Conservation (phyloP, 495 filamentous ascomycete genomes). For the Oidiodendron maius region DNA sequence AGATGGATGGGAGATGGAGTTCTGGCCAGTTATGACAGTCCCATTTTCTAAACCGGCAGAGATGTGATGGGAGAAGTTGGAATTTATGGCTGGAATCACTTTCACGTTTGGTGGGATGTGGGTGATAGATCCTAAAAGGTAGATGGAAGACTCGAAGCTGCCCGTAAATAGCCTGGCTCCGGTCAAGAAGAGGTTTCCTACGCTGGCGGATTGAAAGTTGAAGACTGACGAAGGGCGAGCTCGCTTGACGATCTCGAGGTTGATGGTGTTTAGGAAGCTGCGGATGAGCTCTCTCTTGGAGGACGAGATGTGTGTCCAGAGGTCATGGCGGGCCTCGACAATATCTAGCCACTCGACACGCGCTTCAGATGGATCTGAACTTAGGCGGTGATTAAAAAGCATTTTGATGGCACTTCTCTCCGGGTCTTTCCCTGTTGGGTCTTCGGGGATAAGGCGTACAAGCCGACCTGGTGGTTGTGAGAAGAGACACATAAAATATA, state of each 20-base stretch:
- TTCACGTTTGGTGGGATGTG: conserved; percentile 66
- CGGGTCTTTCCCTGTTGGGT: conserved; percentile 32
- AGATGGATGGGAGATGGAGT: conserved; percentile 80
- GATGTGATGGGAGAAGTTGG: conserved; percentile 92
- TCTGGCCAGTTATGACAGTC: conserved; percentile 81
- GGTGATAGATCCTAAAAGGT: conserved; percentile 75
- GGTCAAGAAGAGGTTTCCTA: conserved; percentile 93
- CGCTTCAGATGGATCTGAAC: conserved; percentile 46
- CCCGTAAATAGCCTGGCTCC: conserved; percentile 77
- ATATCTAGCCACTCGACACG: conserved; percentile 81
- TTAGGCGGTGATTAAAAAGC: conserved; percentile 82
- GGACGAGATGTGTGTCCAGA: conserved; percentile 73
- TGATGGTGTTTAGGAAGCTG: conserved; percentile 79
- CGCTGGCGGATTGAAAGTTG: conserved; percentile 80
- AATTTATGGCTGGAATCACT: conserved; percentile 86
- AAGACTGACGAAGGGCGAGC: conserved; percentile 72
- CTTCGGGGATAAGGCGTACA: conserved; percentile 78
- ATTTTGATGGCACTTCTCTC: conserved; percentile 68
- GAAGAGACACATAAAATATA: not conserved
- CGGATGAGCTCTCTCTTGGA: conserved; percentile 89
- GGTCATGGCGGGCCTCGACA: conserved; percentile 67
- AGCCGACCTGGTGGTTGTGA: conserved; percentile 56
- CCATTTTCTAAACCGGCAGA: conserved; percentile 73
- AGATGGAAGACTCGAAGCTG: conserved; percentile 76
- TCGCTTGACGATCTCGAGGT: conserved; percentile 87